Percentiles rank a stretch among this genome's conserved stretches.
Conservation (phyloP, 1,284 basidiomycete genomes). For the Cutaneotrichosporon arboriforme region DNA sequence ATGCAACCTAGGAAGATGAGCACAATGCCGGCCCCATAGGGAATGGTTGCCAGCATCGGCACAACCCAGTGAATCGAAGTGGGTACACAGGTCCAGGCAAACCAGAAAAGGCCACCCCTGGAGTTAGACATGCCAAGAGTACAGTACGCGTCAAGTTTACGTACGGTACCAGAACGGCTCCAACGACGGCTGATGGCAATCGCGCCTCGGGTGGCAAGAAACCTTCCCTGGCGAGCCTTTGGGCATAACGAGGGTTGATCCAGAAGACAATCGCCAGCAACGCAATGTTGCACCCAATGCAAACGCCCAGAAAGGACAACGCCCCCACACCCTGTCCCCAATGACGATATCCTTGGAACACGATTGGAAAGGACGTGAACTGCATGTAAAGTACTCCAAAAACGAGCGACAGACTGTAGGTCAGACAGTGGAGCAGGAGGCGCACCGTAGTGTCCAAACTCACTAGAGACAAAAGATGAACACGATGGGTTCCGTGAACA, state of each 20-base stretch:
- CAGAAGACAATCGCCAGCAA: conserved; percentile 54
- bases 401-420: conserved; percentile 17
- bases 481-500: conserved; percentile 64
- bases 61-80: conserved; percentile 57
- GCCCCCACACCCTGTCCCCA: conserved; percentile 53
- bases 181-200: conserved; percentile 57
- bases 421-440: background rate
- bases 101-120: conserved; percentile 21
- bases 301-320: conserved; percentile 60
- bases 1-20: conserved; percentile 28
- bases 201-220: conserved; percentile 50
- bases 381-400: conserved; percentile 34
- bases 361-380: conserved; percentile 49
- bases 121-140: background rate
- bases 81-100: conserved; percentile 55
- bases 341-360: conserved; percentile 25
- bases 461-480: conserved; percentile 53
- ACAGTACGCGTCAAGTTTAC: conserved; percentile 22
- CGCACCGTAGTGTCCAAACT: background rate
- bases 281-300: conserved; percentile 56
- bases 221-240: conserved; percentile 15
- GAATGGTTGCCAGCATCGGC: conserved; percentile 57
- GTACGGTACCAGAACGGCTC: conserved; percentile 55
- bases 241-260: conserved; percentile 24
- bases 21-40: conserved; percentile 53